A percentile compares a stretch with the other conserved stretches of the same genome.
Conservation (phyloP, 805 yeast species). For the Lachancea fermentati region DNA sequence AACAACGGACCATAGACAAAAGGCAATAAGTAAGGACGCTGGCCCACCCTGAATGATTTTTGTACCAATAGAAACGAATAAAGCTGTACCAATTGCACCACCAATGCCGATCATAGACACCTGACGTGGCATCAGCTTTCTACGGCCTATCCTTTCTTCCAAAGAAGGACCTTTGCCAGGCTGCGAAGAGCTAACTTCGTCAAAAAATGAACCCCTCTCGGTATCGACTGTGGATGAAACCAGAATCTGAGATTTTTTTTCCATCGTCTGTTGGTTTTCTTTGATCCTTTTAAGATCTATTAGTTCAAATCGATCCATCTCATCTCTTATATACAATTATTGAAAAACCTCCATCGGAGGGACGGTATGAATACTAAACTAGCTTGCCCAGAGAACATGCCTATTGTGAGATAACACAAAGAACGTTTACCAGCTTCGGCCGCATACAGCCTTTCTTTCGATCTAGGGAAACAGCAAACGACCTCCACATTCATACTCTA, state of each 20-base stretch:
- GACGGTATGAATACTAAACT: no score
- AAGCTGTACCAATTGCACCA: slow-evolving; percentile 69
- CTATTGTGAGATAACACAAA: no score
- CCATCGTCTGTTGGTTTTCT: no score
- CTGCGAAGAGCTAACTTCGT: not conserved
- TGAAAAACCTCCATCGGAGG: no score
- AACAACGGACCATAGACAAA: slow-evolving; percentile 15
- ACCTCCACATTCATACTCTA: not conserved
- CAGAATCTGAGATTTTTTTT: not conserved
- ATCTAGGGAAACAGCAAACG: not conserved
- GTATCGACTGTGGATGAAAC: not conserved
- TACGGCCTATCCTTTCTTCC: slow-evolving; percentile 2
- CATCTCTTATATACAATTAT: no score
- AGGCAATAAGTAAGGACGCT: slow-evolving; percentile 46
- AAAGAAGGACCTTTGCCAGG: not conserved
- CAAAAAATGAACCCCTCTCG: not conserved
- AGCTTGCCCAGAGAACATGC: no score
- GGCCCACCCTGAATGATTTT: slow-evolving; percentile 43
- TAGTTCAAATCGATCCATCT: no score
- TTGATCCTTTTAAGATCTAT: no score
- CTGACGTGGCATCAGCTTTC: slow-evolving; percentile 52
- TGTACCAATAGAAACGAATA: slow-evolving; percentile 7
- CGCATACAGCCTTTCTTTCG: not conserved
- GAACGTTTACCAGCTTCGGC: no score
- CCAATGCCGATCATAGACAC: slow-evolving; percentile 77